Evolutionary conservation across 75 land plant species (phyloP).

Genomic region (Sequoiadendron giganteum): DNA sequence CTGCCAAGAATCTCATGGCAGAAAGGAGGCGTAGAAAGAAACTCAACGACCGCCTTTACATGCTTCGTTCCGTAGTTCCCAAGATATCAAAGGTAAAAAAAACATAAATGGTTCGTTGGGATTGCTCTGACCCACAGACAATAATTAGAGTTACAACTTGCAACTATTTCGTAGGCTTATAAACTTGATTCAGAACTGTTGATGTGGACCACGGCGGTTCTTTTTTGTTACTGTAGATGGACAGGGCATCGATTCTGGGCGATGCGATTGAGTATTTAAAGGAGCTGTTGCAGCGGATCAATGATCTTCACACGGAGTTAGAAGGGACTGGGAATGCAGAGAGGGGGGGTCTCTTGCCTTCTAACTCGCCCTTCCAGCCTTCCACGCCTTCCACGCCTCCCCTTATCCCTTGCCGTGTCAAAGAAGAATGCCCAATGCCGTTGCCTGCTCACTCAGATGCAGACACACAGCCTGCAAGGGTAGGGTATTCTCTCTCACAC

Average conservation of each 20-base stretch:
- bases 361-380: slow-evolving; percentile 39
- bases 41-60: slow-evolving; percentile 47
- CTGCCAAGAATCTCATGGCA: slow-evolving; percentile 54
- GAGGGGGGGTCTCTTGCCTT: background rate
- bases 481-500: background rate
- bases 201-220: background rate
- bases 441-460: slow-evolving; percentile 38
- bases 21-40: slow-evolving; percentile 44
- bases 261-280: slow-evolving; percentile 98
- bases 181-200: background rate
- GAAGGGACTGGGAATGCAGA: slow-evolving; percentile 42
- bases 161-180: background rate
- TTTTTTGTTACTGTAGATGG: slow-evolving; percentile 61
- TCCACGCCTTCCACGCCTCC: slow-evolving; percentile 55
- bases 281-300: slow-evolving; percentile 92
- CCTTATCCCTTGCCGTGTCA: slow-evolving; percentile 60
- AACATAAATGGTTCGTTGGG: too few species aligned
- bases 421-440: slow-evolving; percentile 73
- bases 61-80: slow-evolving; percentile 55
- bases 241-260: slow-evolving; percentile 92
- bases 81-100: slow-evolving; percentile 42
- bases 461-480: slow-evolving; percentile 83
- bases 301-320: slow-evolving; percentile 89
- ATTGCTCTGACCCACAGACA: background rate
- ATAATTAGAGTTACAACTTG: background rate